These are phyloP conservation scores for Paraglomus occultum DNA, from an alignment of 192 early-diverging fungal genomes.

Conservation along the genomic window DNA sequence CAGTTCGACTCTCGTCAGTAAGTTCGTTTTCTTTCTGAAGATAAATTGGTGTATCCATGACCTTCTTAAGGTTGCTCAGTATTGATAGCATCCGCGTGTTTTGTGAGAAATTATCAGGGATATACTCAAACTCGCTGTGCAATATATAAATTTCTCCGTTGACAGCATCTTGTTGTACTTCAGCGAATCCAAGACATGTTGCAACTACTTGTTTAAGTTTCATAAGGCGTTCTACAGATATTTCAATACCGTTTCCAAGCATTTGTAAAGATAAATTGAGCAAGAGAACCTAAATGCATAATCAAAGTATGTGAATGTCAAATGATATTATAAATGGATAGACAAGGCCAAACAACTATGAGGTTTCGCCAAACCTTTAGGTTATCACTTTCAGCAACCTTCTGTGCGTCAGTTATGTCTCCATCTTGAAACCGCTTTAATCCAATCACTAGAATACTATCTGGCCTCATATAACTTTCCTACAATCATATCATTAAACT, in stretches of 20 bases:
- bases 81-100: conserved; percentile 35
- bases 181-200: conserved; percentile 49
- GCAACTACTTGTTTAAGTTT: conserved; percentile 49
- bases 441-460: conserved; percentile 26
- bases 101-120: conserved; percentile 37
- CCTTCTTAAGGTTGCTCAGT: conserved; percentile 41
- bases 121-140: conserved; percentile 43
- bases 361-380: conserved; percentile 28
- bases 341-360: neutral
- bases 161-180: conserved; percentile 38
- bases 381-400: conserved; percentile 40
- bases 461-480: conserved; percentile 31
- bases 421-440: conserved; percentile 13
- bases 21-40: neutral
- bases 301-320: neutral
- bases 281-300: conserved; percentile 29
- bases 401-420: conserved; percentile 21
- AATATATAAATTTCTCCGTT: conserved; percentile 38
- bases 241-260: conserved; percentile 49
- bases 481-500: neutral
- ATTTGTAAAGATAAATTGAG: conserved; percentile 55
- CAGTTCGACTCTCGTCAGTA: neutral
- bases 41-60: conserved; percentile 43
- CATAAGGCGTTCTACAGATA: conserved; percentile 43
- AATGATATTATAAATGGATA: neutral